Evolutionary conservation across 352 stramenopile species (phyloP), one percentile per base, ranked within the genome.

Genomic region (Phytophthora agathidicida): DNA sequence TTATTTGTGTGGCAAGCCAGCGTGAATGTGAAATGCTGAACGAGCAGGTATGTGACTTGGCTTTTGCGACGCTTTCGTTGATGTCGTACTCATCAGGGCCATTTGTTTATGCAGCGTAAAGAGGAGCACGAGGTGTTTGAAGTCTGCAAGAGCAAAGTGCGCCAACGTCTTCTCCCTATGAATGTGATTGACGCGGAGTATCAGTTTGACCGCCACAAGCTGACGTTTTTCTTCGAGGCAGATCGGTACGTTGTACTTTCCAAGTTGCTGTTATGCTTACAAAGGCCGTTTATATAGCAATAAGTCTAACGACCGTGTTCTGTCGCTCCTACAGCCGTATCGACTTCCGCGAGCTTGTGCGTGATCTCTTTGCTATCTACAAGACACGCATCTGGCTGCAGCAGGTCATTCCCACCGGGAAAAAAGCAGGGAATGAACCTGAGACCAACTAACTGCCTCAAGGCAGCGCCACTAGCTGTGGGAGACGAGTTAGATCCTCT

Each of bases 341-440:
- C 60, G 97, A 99, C 75, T 99, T 99, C 73, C 87, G 97, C 42
- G 97, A 99, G 59, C 84, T 99, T 4, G 97, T 99, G 14, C 88
- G 97, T 28, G 97, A 99, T 60, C 76, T 99, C 51, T 99, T 99
- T 80, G 97, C 93, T 57, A 98, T 99, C 62, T 99, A 99, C 79
- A 99, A 99, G 80, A 99, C 96, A 39, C 84, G 96, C 54, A 99
- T 99, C 58, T 99, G 97, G 97, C 94, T 99, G 64, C 93, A 99
- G 73, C 96, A 99, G 74, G 81, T 99, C 33, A 76, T 94, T 26
- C 80, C 85, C 7, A 75, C 58, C 13, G 80, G 80, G 26, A 94
- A 92, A 65, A 91, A 92, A 60, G 33, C 71, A 35, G 72, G 69
- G 32, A 76, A 62, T 60, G 79, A 91, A 30, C 50, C 65, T n/a